phyloP scores from a whole-genome alignment of 169 alveolate genomes.

The Plasmodium inui region DNA sequence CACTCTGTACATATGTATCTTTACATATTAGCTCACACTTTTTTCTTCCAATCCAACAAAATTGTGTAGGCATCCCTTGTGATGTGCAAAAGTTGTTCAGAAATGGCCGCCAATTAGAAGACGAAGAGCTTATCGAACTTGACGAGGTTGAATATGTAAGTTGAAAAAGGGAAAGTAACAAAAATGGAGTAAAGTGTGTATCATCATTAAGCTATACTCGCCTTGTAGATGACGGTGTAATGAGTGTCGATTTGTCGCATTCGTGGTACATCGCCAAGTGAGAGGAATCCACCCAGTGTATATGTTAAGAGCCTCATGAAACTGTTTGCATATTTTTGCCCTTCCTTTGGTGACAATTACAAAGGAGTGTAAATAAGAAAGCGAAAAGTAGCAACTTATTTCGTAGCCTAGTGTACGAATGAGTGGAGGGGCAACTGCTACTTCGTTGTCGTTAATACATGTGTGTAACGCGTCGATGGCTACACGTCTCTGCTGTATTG shows the following conservation, averaged over 20 bases:
- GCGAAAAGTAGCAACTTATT: not conserved
- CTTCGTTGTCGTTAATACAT: not conserved
- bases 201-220: not conserved
- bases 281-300: not conserved
- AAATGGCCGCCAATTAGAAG: slow-evolving; percentile 70
- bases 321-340: not conserved
- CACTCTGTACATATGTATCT: not conserved
- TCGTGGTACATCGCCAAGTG: not conserved
- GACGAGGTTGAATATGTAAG: slow-evolving; percentile 66
- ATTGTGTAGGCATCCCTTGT: slow-evolving; percentile 66
- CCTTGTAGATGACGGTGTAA: not conserved
- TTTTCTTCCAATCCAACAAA: not conserved
- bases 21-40: not conserved
- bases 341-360: not conserved
- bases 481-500: not conserved
- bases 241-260: not conserved
- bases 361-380: not conserved
- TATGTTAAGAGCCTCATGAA: not conserved
- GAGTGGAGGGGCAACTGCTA: not conserved
- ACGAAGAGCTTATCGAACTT: slow-evolving; percentile 49
- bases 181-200: not conserved
- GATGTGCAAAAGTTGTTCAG: slow-evolving; percentile 59
- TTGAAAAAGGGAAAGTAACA: not conserved
- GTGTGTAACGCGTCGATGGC: not conserved
- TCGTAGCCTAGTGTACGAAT: not conserved